Base-by-base conservation (phyloP, 805 yeast genomes). In the Maudiozyma turicensis region DNA sequence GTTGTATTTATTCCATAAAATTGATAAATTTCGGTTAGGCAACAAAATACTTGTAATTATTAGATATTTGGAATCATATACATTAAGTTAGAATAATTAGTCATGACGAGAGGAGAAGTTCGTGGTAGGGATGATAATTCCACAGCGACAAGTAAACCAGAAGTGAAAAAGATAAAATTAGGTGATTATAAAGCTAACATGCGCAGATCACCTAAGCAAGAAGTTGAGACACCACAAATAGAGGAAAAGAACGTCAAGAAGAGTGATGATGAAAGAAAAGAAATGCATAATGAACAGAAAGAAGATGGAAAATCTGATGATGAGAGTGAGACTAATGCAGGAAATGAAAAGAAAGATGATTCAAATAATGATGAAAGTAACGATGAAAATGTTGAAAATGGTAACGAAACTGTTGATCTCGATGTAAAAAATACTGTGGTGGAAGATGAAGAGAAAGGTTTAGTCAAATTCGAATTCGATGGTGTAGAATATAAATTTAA, bases 401-500 rank as follows among this genome's bases (percentile, higher is more conserved):
- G 32, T 28, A 11, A 26, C 34, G 44, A 45, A 20, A 29, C 43
- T n/a, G 15, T 29, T 29, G 45, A 45, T 10, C 15, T 46, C 40
- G 33, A 48, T 45, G 46, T 42, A 10, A 48, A 47, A 30, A 42
- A 40, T 11, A 41, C 50, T 1, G 40, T 45, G 2, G 43, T 53
- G 8, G 43, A 30, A 9, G 52, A 53, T 14, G 47, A 49, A 30
- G 48, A 45, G 6, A 45, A 43, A 28, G 68, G 73, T 6, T 63
- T 67, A 10, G 72, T 70, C 20, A 72, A 63, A 37, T 72, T 73
- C 50, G 67, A 64, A 51, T 72, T 72, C 63, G 95, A 87, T 61
- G 96, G 96, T 1, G 78, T 78, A 13, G 73, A 76, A 50, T 88
- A 90, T 64, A 79, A 86, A 26, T 93, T 85, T 68, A 86, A 85